phyloP scores from a whole-genome alignment of 2,329 filamentous ascomycete genomes.

The Colletotrichum orchidophilum region DNA sequence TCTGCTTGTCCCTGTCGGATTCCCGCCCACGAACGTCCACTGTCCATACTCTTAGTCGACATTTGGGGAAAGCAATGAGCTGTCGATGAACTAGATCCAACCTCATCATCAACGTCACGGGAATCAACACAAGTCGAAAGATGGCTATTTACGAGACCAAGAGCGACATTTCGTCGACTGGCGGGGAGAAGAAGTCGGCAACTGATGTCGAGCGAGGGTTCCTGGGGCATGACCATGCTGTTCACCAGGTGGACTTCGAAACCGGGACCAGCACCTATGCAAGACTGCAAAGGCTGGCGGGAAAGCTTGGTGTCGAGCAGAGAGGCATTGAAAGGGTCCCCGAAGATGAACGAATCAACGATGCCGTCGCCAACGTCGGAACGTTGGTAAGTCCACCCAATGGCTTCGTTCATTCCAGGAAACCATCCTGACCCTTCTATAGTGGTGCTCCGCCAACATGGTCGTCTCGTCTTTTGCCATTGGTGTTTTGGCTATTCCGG shows the following conservation, averaged over 20 bases:
- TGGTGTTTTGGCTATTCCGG: conserved; percentile 72
- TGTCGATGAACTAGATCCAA: conserved; percentile 1
- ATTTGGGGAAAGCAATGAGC: conserved; percentile 14
- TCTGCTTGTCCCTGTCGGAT: not conserved
- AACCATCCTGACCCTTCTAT: conserved; percentile 4
- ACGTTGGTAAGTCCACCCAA: conserved; percentile 68
- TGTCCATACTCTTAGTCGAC: not conserved
- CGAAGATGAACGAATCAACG: conserved; percentile 73
- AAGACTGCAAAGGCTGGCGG: conserved; percentile 67
- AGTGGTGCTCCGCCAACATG: conserved; percentile 81
- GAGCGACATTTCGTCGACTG: conserved; percentile 27
- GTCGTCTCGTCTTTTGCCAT: conserved; percentile 81
- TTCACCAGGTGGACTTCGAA: conserved; percentile 23
- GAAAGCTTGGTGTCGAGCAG: conserved; percentile 75
- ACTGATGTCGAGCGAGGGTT: conserved; percentile 17
- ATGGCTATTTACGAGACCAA: conserved; percentile 31
- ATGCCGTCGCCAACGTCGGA: conserved; percentile 71
- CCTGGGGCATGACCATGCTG: conserved; percentile 8
- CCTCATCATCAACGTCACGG: not conserved
- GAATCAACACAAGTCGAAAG: not conserved
- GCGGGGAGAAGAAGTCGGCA: conserved; percentile 18
- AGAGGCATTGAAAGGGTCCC: conserved; percentile 81
- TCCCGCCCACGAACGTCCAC: not conserved
- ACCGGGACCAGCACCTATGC: conserved; percentile 37
- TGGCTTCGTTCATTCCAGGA: not conserved